Evolutionary conservation across 1,284 basidiomycete species (phyloP).

Genomic region (Austroboletus sp.): DNA sequence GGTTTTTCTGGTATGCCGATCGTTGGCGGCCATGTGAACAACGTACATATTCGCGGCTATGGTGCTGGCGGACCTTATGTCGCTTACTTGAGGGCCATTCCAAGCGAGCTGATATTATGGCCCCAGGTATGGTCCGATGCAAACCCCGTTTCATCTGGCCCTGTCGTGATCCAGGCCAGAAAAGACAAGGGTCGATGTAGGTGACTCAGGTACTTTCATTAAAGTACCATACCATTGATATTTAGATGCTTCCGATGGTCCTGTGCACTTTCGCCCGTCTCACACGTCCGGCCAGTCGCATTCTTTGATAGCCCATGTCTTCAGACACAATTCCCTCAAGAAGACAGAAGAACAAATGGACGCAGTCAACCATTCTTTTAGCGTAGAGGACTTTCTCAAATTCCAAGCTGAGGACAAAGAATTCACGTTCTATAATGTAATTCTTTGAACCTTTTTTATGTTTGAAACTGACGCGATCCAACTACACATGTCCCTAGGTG

Average conservation of each 20-base stretch:
- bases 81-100: slow-evolving; percentile 7
- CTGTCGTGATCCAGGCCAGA: slow-evolving; percentile 1
- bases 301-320: slow-evolving; percentile 11
- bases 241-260: slow-evolving; percentile 5
- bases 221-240: too few relatives aligned
- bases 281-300: slow-evolving; percentile 1
- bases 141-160: slow-evolving; percentile 1
- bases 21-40: slow-evolving; percentile 11
- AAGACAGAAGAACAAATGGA: neutral
- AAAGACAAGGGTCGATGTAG: slow-evolving; percentile 3
- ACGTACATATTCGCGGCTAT: slow-evolving; percentile 9
- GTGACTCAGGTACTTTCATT: neutral
- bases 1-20: slow-evolving; percentile 13
- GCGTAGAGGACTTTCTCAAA: too few relatives aligned
- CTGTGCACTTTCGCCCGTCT: slow-evolving; percentile 8
- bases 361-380: neutral
- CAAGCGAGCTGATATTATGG: slow-evolving; percentile 14
- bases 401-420: too few relatives aligned
- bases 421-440: slow-evolving; percentile 2
- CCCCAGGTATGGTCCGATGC: slow-evolving; percentile 5
- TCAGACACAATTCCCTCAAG: neutral
- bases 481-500: slow-evolving; percentile 6
- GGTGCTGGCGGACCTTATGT: slow-evolving; percentile 11
- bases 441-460: too few relatives aligned
- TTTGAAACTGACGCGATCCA: too few relatives aligned